Base-by-base conservation (phyloP, 306 rosid genomes). In the Lagenaria siceraria region DNA sequence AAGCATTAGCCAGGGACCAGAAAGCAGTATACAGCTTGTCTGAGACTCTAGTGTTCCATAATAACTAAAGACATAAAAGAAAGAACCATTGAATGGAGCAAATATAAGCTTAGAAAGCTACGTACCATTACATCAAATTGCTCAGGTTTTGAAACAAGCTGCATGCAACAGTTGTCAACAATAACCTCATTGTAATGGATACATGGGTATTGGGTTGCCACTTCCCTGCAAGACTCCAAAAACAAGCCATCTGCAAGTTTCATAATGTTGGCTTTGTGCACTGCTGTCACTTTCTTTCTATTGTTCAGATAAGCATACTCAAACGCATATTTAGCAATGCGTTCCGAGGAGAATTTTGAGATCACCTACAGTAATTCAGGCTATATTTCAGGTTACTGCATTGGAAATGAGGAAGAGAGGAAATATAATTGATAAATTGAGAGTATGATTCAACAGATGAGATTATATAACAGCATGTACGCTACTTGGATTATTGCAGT, bases 181-280 rank as follows among this genome's bases (percentile, higher is more conserved):
- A 88, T 88, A 74, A 88, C 81, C 82, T 90, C 92, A 14, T 84
- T 83, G 83, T 88, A 88, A 81, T 82, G 84, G 83, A 90, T 88
- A 53, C 87, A 25, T 10, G 96, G 91, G 56, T 90, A 85, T 58
- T 87, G 81, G 10, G 85, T 79, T 3, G 92, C 96, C 61, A 85
- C 85, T 88, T 92, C 96, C 36, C 97, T 25, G 77, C 77, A 75
- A 31, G 97, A 89, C 85, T 92, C 96, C 84, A 94, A 78, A 80
- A 94, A 94, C 77, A 94, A 77, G 76, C 97, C 98, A 82, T 94
- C 98, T 38, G 98, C 93, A 51, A 89, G 92, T 78, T 94, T 91
- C 97, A 91, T 94, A 56, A 94, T 94, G 90, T 94, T 91, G 80
- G 97, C 97, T 82, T 91, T 94, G 86, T 91, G 98, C 84, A 91